Evolutionary conservation across 352 stramenopile genomes (phyloP), one percentile per base, ranked within the genome.

Genomic region (Globisporangium emineosum): DNA sequence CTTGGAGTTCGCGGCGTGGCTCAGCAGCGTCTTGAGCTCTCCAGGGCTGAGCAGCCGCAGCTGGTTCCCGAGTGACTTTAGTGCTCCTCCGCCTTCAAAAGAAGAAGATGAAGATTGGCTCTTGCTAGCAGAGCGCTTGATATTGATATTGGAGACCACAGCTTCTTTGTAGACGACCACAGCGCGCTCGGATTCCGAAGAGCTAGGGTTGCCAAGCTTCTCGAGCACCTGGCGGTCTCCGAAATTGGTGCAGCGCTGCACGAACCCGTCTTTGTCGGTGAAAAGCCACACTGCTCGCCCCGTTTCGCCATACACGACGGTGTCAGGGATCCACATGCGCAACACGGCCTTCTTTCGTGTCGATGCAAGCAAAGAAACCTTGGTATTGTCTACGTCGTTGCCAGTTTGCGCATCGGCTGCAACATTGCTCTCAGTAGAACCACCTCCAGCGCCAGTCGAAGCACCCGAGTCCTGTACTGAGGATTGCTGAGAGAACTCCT

Each of bases 111-210:
- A 50, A 13, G n/a, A 5, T 23, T 43, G 29, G 15, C 25, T 5
- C 33, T 54, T 63, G 45, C 29, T 57, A 23, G 17, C 59, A 32
- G 50, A 10, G 30, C 49, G 59, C 37, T 69, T 68, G 3, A 66
- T 27, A 52, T 64, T 70, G 4, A n/a, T n/a, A n/a, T n/a, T n/a
- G n/a, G 65, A 70, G 1, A 73, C 62, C 2, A 81, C 72, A 0
- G 86, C 70, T 62, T 94, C 86, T 55, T 94, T 94, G 59, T 86
- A 92, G 5, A 92, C 80, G 0, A 91, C 62, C 7, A 92, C 58
- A 5, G 33, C 7, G 7, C 70, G 73, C 1, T 89, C 75, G 1
- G 79, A 75, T 5, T 86, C 77, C 21, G 49, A 37, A 0, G 60
- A 53, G 0, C 77, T 58, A 17, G 65, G 30, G 40, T 73, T 67